A percentile compares a stretch with the other conserved stretches of the same genome.
Conservation (phyloP, 148 eudicot species). For the Heliosperma pusillum region DNA sequence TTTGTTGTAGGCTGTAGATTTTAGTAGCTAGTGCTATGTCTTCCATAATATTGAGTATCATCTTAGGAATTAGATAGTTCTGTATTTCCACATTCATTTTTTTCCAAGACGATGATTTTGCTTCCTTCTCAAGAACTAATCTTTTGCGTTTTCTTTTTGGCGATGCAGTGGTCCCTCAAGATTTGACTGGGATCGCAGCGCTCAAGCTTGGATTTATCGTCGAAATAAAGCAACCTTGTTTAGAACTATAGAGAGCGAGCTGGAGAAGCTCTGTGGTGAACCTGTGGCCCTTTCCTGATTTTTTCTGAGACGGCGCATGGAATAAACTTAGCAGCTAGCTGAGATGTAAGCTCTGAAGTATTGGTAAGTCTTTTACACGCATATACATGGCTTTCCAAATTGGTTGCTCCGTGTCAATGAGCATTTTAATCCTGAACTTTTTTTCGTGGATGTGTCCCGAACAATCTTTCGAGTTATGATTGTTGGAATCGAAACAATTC, state of each 20-base stretch:
- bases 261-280: conserved; percentile 63
- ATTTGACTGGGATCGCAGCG: conserved; percentile 66
- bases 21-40: no score
- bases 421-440: background rate
- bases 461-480: no score
- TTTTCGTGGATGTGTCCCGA: background rate
- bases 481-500: no score
- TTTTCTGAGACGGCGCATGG: background rate
- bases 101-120: no score
- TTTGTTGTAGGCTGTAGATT: no score
- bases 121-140: background rate
- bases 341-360: background rate
- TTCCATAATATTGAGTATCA: no score
- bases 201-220: conserved; percentile 63
- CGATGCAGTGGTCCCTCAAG: conserved; percentile 72
- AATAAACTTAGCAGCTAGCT: conserved; percentile 3
- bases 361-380: background rate
- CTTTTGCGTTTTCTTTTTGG: background rate
- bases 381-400: no score
- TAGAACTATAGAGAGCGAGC: conserved; percentile 48
- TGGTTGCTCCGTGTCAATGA: background rate
- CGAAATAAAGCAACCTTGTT: conserved; percentile 47
- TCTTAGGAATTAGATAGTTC: no score
- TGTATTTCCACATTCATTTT: no score
- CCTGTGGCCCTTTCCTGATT: conserved; percentile 51